A percentile compares a stretch with the other conserved stretches of the same genome.
Conservation (phyloP, 2,329 filamentous ascomycete species). For the Leptographium radiaticola region DNA sequence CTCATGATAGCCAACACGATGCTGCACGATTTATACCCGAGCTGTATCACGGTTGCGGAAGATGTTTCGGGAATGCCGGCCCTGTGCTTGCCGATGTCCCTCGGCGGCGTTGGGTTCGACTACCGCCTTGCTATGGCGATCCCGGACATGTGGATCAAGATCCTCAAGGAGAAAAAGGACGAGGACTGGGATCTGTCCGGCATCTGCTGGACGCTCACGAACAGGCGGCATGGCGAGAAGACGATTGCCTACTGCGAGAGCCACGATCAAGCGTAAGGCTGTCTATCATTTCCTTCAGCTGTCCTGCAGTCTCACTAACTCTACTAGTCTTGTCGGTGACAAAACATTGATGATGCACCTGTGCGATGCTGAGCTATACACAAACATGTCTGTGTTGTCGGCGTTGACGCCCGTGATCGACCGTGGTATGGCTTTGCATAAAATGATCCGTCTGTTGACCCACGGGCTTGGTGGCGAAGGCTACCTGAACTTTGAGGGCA, state of each 20-base stretch:
- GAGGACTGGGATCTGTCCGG: slow-evolving; percentile 82
- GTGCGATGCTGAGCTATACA: slow-evolving; percentile 94
- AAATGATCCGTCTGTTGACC: slow-evolving; percentile 91
- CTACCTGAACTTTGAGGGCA: slow-evolving; percentile 97
- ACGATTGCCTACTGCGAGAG: slow-evolving; percentile 96
- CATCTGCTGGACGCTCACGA: slow-evolving; percentile 78
- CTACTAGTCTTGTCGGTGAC: slow-evolving; percentile 73
- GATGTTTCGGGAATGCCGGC: slow-evolving; percentile 98
- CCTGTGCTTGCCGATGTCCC: slow-evolving; percentile 71
- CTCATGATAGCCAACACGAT: slow-evolving; percentile 95
- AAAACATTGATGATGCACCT: slow-evolving; percentile 98
- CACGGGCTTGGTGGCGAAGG: slow-evolving; percentile 88
- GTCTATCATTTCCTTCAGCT: not conserved
- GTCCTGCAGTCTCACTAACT: not conserved
- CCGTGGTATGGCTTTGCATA: slow-evolving; percentile 84
- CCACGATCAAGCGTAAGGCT: slow-evolving; percentile 86
- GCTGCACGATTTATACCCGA: slow-evolving; percentile 80
- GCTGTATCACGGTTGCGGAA: slow-evolving; percentile 83
- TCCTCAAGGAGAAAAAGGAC: slow-evolving; percentile 85
- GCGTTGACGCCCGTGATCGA: slow-evolving; percentile 82
- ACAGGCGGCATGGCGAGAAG: slow-evolving; percentile 90
- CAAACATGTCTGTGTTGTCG: slow-evolving; percentile 81
- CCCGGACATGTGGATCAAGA: slow-evolving; percentile 98
- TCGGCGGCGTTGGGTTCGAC: slow-evolving; percentile 92
- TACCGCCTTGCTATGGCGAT: slow-evolving; percentile 96